Evolutionary conservation across 805 yeast genomes (phyloP).

Genomic region (Ogataea siamensis): DNA sequence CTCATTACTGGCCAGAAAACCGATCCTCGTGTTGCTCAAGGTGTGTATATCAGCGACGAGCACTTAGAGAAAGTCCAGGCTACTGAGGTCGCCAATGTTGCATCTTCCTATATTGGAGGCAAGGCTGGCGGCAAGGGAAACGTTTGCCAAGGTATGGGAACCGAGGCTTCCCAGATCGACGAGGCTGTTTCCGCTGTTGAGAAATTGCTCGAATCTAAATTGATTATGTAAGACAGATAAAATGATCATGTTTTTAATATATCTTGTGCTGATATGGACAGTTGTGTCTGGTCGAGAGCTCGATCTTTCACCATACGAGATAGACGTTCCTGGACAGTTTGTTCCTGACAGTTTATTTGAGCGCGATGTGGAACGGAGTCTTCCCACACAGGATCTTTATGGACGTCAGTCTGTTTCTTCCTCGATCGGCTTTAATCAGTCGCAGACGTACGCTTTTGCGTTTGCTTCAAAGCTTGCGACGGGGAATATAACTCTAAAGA

Average conservation of each 20-base stretch:
- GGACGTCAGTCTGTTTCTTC: slow-evolving; percentile 7
- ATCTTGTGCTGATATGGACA: slow-evolving; percentile 1
- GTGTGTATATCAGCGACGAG: slow-evolving; percentile 78
- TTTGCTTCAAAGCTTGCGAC: slow-evolving; percentile 1
- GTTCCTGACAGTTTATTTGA: slow-evolving; percentile 1
- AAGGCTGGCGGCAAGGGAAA: slow-evolving; percentile 98
- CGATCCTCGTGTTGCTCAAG: slow-evolving; percentile 86
- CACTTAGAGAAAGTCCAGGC: slow-evolving; percentile 69
- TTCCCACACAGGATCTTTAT: neutral
- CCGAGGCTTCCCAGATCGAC: slow-evolving; percentile 63
- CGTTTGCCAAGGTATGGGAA: slow-evolving; percentile 96
- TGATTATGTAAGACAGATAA: slow-evolving; percentile 28
- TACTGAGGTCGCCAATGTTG: slow-evolving; percentile 69
- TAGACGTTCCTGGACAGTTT: neutral
- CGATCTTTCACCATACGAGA: neutral
- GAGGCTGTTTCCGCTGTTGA: slow-evolving; percentile 74
- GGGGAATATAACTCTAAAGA: slow-evolving; percentile 5
- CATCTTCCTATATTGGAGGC: slow-evolving; percentile 81
- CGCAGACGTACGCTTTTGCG: slow-evolving; percentile 15
- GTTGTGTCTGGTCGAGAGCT: neutral
- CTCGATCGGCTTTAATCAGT: slow-evolving; percentile 13
- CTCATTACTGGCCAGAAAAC: slow-evolving; percentile 65
- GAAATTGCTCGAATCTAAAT: slow-evolving; percentile 57
- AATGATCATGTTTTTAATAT: slow-evolving; percentile 7
- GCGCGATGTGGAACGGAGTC: neutral